Conservation (phyloP, 257 asterid species). For the Fraxinus cuspidata region DNA sequence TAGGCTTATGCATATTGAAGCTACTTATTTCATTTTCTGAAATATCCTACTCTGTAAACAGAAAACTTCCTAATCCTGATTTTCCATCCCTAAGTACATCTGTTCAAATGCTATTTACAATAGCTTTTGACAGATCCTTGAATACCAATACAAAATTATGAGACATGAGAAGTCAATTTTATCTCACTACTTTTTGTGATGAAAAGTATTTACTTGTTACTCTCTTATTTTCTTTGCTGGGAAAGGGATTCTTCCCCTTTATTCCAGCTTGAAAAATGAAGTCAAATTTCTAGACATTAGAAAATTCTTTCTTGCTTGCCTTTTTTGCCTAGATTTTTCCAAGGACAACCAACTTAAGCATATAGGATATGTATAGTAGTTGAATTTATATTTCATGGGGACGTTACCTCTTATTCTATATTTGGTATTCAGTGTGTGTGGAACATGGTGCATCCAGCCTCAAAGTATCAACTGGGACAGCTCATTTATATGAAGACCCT, state of each 20-base stretch:
- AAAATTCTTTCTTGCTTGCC: background rate
- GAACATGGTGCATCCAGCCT: slow-evolving; percentile 72
- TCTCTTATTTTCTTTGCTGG: slow-evolving; percentile 15
- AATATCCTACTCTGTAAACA: background rate
- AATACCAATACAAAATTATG: background rate
- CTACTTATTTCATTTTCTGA: background rate
- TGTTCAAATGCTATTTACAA: slow-evolving; percentile 15
- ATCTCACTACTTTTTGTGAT: slow-evolving; percentile 17
- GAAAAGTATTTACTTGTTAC: background rate
- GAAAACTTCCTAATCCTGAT: background rate
- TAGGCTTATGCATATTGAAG: no score
- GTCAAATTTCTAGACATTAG: background rate
- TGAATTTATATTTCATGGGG: slow-evolving; percentile 23
- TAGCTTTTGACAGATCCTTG: slow-evolving; percentile 8
- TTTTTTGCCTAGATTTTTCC: slow-evolving; percentile 4
- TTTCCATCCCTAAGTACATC: background rate
- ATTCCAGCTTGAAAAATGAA: slow-evolving; percentile 16
- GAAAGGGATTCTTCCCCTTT: slow-evolving; percentile 14
- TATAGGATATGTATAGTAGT: slow-evolving; percentile 3
- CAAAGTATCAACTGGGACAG: slow-evolving; percentile 68
- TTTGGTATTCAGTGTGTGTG: slow-evolving; percentile 46
- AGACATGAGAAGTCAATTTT: background rate
- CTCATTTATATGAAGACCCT: slow-evolving; percentile 74
- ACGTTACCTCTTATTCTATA: slow-evolving; percentile 27
- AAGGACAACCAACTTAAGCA: slow-evolving; percentile 4